A percentile compares a stretch with the other conserved stretches of the same genome.
phyloP scores from a whole-genome alignment of 2,329 filamentous ascomycete species.

The Phialocephala subalpina region DNA sequence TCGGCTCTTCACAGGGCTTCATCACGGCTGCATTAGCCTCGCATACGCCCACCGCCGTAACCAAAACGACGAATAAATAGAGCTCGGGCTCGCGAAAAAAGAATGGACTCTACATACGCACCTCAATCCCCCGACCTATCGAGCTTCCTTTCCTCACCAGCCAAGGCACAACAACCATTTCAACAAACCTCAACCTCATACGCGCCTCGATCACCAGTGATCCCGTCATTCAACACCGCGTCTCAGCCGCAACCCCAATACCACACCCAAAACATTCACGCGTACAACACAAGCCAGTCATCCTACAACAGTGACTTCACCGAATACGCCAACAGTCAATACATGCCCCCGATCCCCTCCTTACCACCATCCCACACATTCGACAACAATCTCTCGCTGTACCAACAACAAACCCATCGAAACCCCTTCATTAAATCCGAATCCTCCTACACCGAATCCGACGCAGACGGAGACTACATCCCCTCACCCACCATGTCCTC shows the following conservation, averaged over 20 bases:
- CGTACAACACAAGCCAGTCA: constrained; percentile 22
- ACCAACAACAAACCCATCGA: constrained; percentile 13
- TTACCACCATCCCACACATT: constrained; percentile 38
- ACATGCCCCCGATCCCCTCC: constrained; percentile 42
- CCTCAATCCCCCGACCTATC: constrained; percentile 46
- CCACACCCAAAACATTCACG: constrained; percentile 17
- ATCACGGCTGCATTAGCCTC: constrained; percentile 37
- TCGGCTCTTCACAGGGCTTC: constrained; percentile 15
- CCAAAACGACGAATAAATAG: constrained; percentile 16
- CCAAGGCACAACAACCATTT: constrained; percentile 35
- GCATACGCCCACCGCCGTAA: constrained; percentile 37
- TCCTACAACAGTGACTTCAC: constrained; percentile 23
- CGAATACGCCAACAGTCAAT: constrained; percentile 31
- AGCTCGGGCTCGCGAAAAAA: constrained; percentile 16
- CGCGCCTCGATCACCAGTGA: constrained; percentile 40
- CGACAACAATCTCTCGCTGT: constrained; percentile 15
- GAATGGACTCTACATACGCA: constrained; percentile 43
- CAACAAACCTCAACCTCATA: constrained; percentile 29
- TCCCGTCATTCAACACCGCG: constrained; percentile 32
- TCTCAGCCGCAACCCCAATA: constrained; percentile 17
- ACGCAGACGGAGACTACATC: constrained; percentile 8
- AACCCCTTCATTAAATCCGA: constrained; percentile 22
- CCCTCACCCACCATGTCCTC: constrained; percentile 30
- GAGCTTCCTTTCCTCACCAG: constrained; percentile 38
- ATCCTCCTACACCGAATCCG: constrained; percentile 21